Conservation (phyloP, 2,329 filamentous ascomycete genomes). For the Acephala macrosclerotiorum region DNA sequence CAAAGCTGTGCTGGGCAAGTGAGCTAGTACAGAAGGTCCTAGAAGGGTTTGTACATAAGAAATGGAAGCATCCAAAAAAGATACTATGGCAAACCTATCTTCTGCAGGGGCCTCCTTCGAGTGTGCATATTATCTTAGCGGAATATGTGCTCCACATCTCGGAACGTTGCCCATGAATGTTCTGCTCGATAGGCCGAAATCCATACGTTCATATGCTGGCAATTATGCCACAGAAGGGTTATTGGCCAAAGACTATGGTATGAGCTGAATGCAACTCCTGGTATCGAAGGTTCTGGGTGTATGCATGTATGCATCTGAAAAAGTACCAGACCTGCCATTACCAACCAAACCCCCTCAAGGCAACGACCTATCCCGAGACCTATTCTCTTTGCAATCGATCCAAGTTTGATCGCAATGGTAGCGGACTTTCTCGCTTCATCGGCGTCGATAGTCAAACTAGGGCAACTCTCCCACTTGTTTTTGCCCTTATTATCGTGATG, state of each 20-base stretch:
- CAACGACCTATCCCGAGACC: neutral
- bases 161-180: neutral
- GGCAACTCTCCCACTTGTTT: neutral
- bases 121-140: neutral
- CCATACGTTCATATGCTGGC: neutral
- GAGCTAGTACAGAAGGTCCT: conserved; percentile 24
- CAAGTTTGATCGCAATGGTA: neutral
- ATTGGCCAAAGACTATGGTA: too few relatives aligned
- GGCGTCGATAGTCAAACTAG: neutral
- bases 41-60: conserved; percentile 41
- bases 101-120: neutral
- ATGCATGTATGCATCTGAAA: neutral
- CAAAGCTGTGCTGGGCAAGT: conserved; percentile 58
- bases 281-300: too few relatives aligned
- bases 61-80: conserved; percentile 12
- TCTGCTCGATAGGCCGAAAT: neutral
- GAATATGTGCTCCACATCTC: conserved; percentile 5
- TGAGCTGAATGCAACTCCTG: too few relatives aligned
- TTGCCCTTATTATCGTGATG: neutral
- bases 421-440: neutral
- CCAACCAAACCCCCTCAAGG: neutral
- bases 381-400: neutral
- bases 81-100: neutral
- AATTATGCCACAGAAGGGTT: neutral
- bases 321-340: neutral